Base-by-base conservation (phyloP, 164 flowering plant genomes). In the Magnolia kwangsiensis region DNA sequence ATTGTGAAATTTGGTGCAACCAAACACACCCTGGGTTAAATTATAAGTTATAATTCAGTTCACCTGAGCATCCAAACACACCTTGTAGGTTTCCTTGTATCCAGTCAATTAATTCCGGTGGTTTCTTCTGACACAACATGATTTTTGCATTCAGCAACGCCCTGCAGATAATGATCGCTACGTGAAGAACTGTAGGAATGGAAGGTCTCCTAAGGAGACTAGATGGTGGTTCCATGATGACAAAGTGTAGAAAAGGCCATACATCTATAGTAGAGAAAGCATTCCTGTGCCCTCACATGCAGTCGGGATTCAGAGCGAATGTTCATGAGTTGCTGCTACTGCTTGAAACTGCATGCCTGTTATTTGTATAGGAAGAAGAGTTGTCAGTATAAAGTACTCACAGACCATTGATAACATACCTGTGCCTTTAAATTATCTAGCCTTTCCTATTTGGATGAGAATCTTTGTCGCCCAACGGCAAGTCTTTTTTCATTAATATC, bases 181-280 rank as follows among this genome's bases (percentile, higher is more conserved):
- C 58, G 91, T 87, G 74, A 88, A 84, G 86, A 88, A 88, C 78
- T 88, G 91, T 75, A 80, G 83, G 71, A 88, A 87, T 66, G 91
- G 89, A 9, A 78, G 89, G 78, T 86, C 89, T 70, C 91, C 89
- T 1, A 88, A 88, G 84, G 89, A 87, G 83, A 88, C 91, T 1
- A 84, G 89, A 79, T 88, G 91, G 91, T 88, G 89, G 91, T 88
- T 88, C 81, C 91, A 88, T 75, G 91, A 88, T 37, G 91, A 88
- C 74, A 83, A 81, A 79, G 86, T 83, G 69, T 91, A 86, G 80
- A 79, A 55, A 71, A 10, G 7, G 69, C 70, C 50, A 64, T 70
- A 45, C 20, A 70, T 69, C 67, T 63, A 74, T 71, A 21, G 51
- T 29, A 58, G 45, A 9, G 67, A 7, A 24, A 59, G 63, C 67